A percentile compares a stretch with the other conserved stretches of the same genome.
Evolutionary conservation across 331 rosid genomes (phyloP).

Genomic region (Quercus lobata): DNA sequence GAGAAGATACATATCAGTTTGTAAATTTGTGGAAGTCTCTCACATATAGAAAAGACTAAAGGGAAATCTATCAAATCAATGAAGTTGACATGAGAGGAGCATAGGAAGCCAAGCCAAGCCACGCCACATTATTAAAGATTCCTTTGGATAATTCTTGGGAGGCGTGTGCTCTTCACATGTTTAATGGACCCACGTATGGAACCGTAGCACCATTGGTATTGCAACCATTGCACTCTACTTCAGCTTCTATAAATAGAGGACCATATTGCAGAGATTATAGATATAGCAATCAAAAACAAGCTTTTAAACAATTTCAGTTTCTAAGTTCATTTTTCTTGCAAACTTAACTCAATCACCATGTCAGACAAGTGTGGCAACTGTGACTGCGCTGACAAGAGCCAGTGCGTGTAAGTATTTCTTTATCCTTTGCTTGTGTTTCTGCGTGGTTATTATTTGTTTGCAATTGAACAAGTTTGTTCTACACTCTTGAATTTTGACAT

Average conservation of each 20-base stretch:
- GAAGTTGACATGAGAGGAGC: slow-evolving; percentile 68
- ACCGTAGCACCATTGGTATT: not conserved
- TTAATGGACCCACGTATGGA: slow-evolving; percentile 9
- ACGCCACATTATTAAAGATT: slow-evolving; percentile 41
- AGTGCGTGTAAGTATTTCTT: slow-evolving; percentile 55
- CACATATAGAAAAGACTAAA: not conserved
- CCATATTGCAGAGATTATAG: slow-evolving; percentile 21
- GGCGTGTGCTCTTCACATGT: slow-evolving; percentile 36
- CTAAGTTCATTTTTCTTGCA: slow-evolving; percentile 7
- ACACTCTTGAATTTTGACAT: too few relatives aligned
- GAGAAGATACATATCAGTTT: not conserved
- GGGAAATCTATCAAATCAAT: not conserved
- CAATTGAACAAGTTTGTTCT: not conserved
- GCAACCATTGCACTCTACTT: not conserved
- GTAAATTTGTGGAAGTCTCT: not conserved
- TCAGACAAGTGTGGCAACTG: slow-evolving; percentile 53
- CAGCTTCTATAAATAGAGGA: slow-evolving; percentile 52
- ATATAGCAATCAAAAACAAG: slow-evolving; percentile 28
- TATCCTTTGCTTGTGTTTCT: not conserved
- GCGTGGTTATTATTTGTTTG: not conserved
- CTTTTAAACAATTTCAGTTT: not conserved
- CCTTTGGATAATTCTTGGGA: slow-evolving; percentile 41
- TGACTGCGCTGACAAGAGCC: slow-evolving; percentile 56
- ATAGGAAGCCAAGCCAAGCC: slow-evolving; percentile 20
- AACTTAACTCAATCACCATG: slow-evolving; percentile 40